Conservation (phyloP, 1,284 basidiomycete genomes). For the Puccinia hordei region DNA sequence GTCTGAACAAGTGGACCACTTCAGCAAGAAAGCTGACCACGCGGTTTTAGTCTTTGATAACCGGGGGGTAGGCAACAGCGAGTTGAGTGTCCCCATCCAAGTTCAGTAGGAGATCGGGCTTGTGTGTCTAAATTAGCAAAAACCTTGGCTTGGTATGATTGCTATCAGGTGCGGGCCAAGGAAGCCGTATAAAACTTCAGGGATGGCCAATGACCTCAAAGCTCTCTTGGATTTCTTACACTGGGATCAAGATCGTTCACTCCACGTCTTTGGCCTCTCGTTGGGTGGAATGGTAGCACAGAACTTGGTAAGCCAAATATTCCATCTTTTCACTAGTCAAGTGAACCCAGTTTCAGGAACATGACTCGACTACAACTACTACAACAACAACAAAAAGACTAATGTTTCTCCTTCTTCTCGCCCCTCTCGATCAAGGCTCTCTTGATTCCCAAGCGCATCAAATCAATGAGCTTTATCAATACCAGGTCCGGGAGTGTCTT, state of each 20-base stretch:
- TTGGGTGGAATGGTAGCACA: slow-evolving; percentile 80
- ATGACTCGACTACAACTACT: not conserved
- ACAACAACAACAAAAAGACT: too few species aligned
- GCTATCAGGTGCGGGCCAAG: slow-evolving; percentile 52
- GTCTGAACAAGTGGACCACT: slow-evolving; percentile 59
- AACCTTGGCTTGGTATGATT: slow-evolving; percentile 12
- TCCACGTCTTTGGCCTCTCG: slow-evolving; percentile 78
- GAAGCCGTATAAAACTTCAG: slow-evolving; percentile 65
- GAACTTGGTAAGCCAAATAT: slow-evolving; percentile 16
- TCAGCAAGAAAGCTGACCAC: slow-evolving; percentile 59
- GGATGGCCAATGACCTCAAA: slow-evolving; percentile 76
- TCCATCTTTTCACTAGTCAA: not conserved
- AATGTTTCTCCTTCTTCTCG: slow-evolving; percentile 54
- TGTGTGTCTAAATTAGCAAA: slow-evolving; percentile 4
- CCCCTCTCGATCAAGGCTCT: not conserved
- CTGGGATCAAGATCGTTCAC: slow-evolving; percentile 68
- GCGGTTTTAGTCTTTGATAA: slow-evolving; percentile 81
- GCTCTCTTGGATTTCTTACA: slow-evolving; percentile 71
- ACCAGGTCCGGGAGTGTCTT: slow-evolving; percentile 16
- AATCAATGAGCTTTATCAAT: slow-evolving; percentile 17
- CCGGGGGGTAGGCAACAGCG: slow-evolving; percentile 78
- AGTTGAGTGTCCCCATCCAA: slow-evolving; percentile 61
- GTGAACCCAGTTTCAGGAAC: not conserved
- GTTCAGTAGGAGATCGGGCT: not conserved
- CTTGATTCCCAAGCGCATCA: slow-evolving; percentile 26